Conservation (phyloP, 306 rosid genomes). For the Cicer bijugum region DNA sequence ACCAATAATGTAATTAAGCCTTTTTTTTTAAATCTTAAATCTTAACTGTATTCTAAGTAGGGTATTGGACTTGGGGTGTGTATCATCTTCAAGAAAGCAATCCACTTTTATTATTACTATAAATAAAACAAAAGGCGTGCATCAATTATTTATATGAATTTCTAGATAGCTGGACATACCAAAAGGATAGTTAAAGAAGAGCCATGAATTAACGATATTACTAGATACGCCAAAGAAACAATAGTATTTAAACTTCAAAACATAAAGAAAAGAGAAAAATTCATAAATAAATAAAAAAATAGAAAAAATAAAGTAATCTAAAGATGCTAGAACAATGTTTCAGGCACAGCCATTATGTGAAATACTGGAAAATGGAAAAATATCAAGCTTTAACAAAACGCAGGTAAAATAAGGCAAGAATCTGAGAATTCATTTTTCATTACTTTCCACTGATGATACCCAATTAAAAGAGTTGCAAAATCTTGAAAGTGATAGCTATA, state of each 20-base stretch:
- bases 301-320: too few relatives aligned
- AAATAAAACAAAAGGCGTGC: background rate
- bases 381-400: slow-evolving; percentile 1
- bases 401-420: slow-evolving; percentile 15
- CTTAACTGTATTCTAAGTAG: too few relatives aligned
- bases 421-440: slow-evolving; percentile 42
- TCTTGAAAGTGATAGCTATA: slow-evolving; percentile 43
- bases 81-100: too few relatives aligned
- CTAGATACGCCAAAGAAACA: too few relatives aligned
- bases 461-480: slow-evolving; percentile 39
- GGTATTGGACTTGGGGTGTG: too few relatives aligned
- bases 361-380: background rate
- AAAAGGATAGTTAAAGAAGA: background rate
- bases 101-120: too few relatives aligned
- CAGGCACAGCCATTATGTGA: slow-evolving; percentile 8
- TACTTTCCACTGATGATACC: slow-evolving; percentile 38
- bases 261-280: too few relatives aligned
- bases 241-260: too few relatives aligned
- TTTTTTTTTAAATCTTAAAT: too few relatives aligned
- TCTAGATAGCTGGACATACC: background rate
- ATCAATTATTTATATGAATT: background rate
- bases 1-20: too few relatives aligned
- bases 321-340: background rate
- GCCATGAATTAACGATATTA: too few relatives aligned
- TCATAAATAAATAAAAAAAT: background rate